Evolutionary conservation across 331 rosid species (phyloP).

Genomic region (Quercus phellos): DNA sequence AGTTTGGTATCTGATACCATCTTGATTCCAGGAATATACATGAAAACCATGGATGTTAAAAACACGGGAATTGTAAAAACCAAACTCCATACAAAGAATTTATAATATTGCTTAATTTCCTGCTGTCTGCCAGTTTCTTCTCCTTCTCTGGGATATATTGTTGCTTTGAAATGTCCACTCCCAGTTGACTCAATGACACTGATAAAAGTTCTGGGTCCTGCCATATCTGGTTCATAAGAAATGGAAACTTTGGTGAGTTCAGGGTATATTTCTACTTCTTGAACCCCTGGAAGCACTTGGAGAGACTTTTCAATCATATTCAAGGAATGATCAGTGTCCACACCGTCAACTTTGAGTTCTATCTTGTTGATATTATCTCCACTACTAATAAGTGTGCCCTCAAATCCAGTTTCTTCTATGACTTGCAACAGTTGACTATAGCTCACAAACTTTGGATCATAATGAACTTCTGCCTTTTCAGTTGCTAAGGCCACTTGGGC

Average conservation of each 20-base stretch:
- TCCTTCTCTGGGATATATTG: constrained; percentile 53
- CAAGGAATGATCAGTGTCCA: constrained; percentile 26
- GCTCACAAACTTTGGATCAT: constrained; percentile 46
- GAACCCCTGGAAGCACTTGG: constrained; percentile 59
- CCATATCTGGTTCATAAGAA: constrained; percentile 54
- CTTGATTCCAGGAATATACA: constrained; percentile 62
- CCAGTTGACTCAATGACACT: constrained; percentile 42
- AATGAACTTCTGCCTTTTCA: constrained; percentile 65
- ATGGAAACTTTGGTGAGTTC: constrained; percentile 43
- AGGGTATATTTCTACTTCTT: constrained; percentile 14
- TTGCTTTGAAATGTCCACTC: constrained; percentile 45
- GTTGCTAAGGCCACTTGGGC: constrained; percentile 83
- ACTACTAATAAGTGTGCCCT: constrained; percentile 45
- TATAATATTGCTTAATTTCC: constrained; percentile 60
- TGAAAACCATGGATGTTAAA: constrained; percentile 77
- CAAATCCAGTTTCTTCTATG: constrained; percentile 55
- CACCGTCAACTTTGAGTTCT: constrained; percentile 60
- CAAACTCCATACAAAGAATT: constrained; percentile 71
- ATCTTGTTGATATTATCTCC: constrained; percentile 62
- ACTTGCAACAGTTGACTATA: constrained; percentile 40
- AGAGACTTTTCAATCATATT: constrained; percentile 49
- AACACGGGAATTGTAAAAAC: constrained; percentile 70
- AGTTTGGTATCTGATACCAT: constrained; percentile 41
- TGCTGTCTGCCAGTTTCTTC: constrained; percentile 36
- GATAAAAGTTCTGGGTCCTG: constrained; percentile 69